A percentile compares a stretch with the other conserved stretches of the same genome.
phyloP scores from a whole-genome alignment of 176 grass and related monocot genomes.

The Eleusine coracana region DNA sequence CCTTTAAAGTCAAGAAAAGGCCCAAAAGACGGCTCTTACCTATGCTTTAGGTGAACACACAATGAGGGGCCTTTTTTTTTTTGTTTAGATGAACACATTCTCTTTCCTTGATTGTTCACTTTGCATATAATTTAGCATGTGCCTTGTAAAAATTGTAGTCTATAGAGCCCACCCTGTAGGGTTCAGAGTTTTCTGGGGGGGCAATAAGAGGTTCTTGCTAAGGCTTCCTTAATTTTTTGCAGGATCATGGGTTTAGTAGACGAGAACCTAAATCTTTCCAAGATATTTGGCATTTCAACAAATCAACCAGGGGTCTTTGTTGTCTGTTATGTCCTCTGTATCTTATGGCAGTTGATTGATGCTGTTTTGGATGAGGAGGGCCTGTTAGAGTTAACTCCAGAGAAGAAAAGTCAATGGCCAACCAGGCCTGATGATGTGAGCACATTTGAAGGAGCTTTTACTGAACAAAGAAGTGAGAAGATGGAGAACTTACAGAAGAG shows the following conservation, averaged over 20 bases:
- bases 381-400: constrained; percentile 69
- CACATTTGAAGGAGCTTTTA: constrained; percentile 60
- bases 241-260: constrained; percentile 82
- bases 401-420: constrained; percentile 70
- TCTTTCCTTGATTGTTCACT: neutral
- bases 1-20: no score
- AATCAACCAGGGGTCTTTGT: constrained; percentile 73
- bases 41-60: no score
- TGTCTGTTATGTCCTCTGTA: constrained; percentile 71
- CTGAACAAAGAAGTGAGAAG: constrained; percentile 64
- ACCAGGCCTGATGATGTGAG: constrained; percentile 63
- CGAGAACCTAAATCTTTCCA: constrained; percentile 65
- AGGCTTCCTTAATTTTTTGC: constrained; percentile 46
- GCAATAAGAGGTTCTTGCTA: constrained; percentile 22
- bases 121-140: constrained; percentile 11
- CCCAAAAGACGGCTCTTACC: no score
- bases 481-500: constrained; percentile 74
- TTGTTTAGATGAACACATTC: neutral
- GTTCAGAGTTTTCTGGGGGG: constrained; percentile 23
- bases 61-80: no score
- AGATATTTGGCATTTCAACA: constrained; percentile 74
- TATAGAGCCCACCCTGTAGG: neutral
- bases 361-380: constrained; percentile 86
- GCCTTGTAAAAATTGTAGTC: neutral
- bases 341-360: constrained; percentile 87